These are phyloP conservation scores for Tulasnella sp. DNA, from an alignment of 768 basidiomycete species.

Conservation along the genomic window DNA sequence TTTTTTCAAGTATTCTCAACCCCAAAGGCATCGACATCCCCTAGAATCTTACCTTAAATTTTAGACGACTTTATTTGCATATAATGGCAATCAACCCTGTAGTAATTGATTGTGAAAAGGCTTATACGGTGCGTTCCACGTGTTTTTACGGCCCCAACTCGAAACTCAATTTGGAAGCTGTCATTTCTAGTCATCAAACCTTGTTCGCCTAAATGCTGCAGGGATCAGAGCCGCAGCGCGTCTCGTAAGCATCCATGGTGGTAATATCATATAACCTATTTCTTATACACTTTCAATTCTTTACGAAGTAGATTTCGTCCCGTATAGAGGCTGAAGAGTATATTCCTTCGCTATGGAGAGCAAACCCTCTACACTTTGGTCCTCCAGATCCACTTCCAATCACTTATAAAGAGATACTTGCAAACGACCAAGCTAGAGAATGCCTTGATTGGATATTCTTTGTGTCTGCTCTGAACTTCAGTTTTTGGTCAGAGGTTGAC, in stretches of 20 bases:
- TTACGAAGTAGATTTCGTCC: conserved; percentile 40
- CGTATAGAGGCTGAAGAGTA: conserved; percentile 52
- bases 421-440: conserved; percentile 41
- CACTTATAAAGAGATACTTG: conserved; percentile 39
- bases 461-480: conserved; percentile 75
- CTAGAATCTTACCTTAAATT: neutral
- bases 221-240: conserved; percentile 55
- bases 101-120: conserved; percentile 42
- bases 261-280: conserved; percentile 15
- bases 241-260: conserved; percentile 36
- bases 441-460: conserved; percentile 80
- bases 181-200: conserved; percentile 37
- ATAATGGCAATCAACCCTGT: conserved; percentile 39
- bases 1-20: too few relatives aligned
- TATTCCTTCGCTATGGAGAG: conserved; percentile 69
- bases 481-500: conserved; percentile 72
- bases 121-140: conserved; percentile 25
- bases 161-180: neutral
- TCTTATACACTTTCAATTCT: conserved; percentile 11
- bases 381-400: conserved; percentile 37
- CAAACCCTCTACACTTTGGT: conserved; percentile 58
- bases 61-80: neutral
- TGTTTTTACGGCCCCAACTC: neutral
- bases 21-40: too few relatives aligned
- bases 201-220: conserved; percentile 45